phyloP scores from a whole-genome alignment of 2,329 filamentous ascomycete genomes.

The Apiospora marii region DNA sequence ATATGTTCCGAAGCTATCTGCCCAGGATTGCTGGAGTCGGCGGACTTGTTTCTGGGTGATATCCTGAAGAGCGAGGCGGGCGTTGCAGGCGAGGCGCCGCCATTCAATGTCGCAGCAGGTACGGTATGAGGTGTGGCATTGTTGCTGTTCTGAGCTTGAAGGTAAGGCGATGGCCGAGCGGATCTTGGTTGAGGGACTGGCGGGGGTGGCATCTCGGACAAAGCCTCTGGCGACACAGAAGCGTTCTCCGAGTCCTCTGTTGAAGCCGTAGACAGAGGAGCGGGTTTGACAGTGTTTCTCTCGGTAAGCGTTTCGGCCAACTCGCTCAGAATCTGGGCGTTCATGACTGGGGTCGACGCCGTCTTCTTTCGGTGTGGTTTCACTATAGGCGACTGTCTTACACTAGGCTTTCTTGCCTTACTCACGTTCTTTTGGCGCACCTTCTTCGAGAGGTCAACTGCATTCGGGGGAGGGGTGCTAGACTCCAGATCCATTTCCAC shows the following conservation, averaged over 20 bases:
- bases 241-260: slow-evolving; percentile 69
- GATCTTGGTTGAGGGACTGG: slow-evolving; percentile 72
- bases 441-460: slow-evolving; percentile 60
- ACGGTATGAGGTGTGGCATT: slow-evolving; percentile 37
- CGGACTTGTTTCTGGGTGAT: slow-evolving; percentile 60
- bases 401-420: slow-evolving; percentile 61
- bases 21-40: slow-evolving; percentile 50
- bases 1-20: slow-evolving; percentile 59
- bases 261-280: slow-evolving; percentile 47
- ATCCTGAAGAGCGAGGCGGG: slow-evolving; percentile 89
- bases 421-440: slow-evolving; percentile 58
- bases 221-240: slow-evolving; percentile 69
- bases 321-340: slow-evolving; percentile 63
- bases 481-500: slow-evolving; percentile 65
- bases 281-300: slow-evolving; percentile 37
- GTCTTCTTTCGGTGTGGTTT: slow-evolving; percentile 69
- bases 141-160: slow-evolving; percentile 60
- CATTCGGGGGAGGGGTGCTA: slow-evolving; percentile 46
- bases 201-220: slow-evolving; percentile 72
- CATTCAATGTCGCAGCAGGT: slow-evolving; percentile 40
- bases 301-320: slow-evolving; percentile 51
- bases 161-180: slow-evolving; percentile 71
- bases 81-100: slow-evolving; percentile 73
- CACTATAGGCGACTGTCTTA: slow-evolving; percentile 76
- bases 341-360: slow-evolving; percentile 61